phyloP scores from a whole-genome alignment of 805 yeast genomes.

The Lachancea sp. region DNA sequence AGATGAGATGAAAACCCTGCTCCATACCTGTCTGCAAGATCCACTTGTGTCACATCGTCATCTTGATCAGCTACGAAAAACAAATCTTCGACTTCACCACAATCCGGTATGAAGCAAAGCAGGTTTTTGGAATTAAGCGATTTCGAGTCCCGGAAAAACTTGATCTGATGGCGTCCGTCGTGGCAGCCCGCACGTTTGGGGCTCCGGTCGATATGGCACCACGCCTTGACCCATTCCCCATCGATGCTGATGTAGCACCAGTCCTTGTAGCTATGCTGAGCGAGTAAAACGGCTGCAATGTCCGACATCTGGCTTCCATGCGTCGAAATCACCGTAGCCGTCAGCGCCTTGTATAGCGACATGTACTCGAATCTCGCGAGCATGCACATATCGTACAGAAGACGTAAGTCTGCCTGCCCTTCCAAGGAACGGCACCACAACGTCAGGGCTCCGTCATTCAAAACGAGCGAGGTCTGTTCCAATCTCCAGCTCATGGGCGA shows the following conservation, averaged over 20 bases:
- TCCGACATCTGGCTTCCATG: conserved; percentile 25
- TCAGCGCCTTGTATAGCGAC: conserved; percentile 24
- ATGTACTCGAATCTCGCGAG: conserved; percentile 21
- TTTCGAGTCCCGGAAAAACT: conserved; percentile 26
- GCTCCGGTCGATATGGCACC: conserved; percentile 30
- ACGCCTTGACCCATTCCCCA: conserved; percentile 29
- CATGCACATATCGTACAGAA: conserved; percentile 8
- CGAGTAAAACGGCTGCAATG: conserved; percentile 24
- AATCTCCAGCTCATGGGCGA: conserved; percentile 6
- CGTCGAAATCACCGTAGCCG: conserved; percentile 26
- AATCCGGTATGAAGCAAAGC: conserved; percentile 26
- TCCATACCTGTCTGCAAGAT: conserved; percentile 3
- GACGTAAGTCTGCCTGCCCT: conserved; percentile 3
- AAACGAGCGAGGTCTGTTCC: conserved; percentile 4
- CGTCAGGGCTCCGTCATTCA: conserved; percentile 4
- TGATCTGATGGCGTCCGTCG: conserved; percentile 25
- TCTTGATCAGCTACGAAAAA: conserved; percentile 19
- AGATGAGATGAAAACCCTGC: background rate
- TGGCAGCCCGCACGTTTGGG: conserved; percentile 8
- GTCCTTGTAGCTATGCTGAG: conserved; percentile 28
- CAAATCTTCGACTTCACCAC: conserved; percentile 24
- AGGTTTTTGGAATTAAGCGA: conserved; percentile 22
- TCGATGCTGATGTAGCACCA: conserved; percentile 31
- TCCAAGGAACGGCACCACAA: conserved; percentile 4
- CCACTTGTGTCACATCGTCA: background rate